Evolutionary conservation across 257 asterid genomes (phyloP).

Genomic region (Schizonepeta tenuifolia): DNA sequence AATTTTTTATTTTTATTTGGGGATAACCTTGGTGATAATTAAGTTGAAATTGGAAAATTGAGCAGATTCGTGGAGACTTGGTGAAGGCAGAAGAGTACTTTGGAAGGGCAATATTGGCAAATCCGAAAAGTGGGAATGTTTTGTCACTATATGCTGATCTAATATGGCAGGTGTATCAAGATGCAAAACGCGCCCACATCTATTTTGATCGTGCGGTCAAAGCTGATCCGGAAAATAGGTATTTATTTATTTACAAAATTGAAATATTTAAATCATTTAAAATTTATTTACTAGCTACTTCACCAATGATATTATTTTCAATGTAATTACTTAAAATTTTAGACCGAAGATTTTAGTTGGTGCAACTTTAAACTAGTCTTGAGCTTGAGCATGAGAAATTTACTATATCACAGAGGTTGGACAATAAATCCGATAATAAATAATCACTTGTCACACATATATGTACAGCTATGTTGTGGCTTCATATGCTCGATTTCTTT

Average conservation of each 20-base stretch:
- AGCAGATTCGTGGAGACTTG: conserved; percentile 47
- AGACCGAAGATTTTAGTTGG: too few species aligned
- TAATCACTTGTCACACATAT: too few species aligned
- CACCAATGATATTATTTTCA: too few species aligned
- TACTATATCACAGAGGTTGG: too few species aligned
- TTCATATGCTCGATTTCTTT: conserved; percentile 64
- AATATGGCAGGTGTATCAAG: conserved; percentile 46
- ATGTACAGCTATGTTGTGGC: conserved; percentile 53
- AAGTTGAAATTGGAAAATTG: background rate
- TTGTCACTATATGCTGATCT: conserved; percentile 54
- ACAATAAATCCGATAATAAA: too few species aligned
- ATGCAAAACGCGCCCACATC: conserved; percentile 45
- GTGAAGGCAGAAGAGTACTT: conserved; percentile 54
- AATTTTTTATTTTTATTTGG: too few species aligned
- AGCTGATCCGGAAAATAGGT: conserved; percentile 60
- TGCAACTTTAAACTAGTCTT: too few species aligned
- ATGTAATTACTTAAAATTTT: too few species aligned
- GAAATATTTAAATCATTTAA: too few species aligned
- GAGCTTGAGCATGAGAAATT: too few species aligned
- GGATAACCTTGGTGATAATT: too few species aligned
- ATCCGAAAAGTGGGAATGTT: conserved; percentile 34
- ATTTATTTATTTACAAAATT: background rate
- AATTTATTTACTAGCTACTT: too few species aligned
- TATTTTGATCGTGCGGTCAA: conserved; percentile 50
- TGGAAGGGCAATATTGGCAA: conserved; percentile 57